Conservation (phyloP, 352 stramenopile species). For the Pythium chondricola region DNA sequence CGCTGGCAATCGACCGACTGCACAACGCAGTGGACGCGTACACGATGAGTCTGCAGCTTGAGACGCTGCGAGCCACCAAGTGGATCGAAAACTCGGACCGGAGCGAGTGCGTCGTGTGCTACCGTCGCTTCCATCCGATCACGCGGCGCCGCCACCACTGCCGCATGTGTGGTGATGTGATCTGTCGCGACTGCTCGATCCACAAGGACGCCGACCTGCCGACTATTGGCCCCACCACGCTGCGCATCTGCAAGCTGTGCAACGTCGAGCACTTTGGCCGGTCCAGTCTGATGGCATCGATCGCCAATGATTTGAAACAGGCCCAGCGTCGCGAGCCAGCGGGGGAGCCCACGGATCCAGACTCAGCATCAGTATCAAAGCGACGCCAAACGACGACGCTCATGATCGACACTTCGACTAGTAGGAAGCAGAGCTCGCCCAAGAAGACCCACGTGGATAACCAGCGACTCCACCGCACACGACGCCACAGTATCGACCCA, state of each 20-base stretch:
- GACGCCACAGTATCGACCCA: slow-evolving; percentile 9
- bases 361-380: slow-evolving; percentile 1
- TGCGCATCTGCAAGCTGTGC: slow-evolving; percentile 64
- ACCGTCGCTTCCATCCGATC: slow-evolving; percentile 58
- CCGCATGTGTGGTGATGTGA: slow-evolving; percentile 67
- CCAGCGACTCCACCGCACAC: not conserved
- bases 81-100: slow-evolving; percentile 57
- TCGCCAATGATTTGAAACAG: slow-evolving; percentile 13
- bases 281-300: slow-evolving; percentile 15
- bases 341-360: slow-evolving; percentile 7
- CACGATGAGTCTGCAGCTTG: slow-evolving; percentile 48
- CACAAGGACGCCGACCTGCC: slow-evolving; percentile 67
- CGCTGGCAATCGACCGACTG: slow-evolving; percentile 39
- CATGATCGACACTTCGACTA: slow-evolving; percentile 7
- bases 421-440: not conserved
- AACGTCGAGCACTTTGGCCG: slow-evolving; percentile 25
- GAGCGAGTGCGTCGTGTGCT: slow-evolving; percentile 55
- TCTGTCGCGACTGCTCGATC: slow-evolving; percentile 67
- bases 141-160: slow-evolving; percentile 67
- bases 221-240: slow-evolving; percentile 48
- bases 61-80: slow-evolving; percentile 37
- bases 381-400: slow-evolving; percentile 3
- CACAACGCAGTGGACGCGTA: slow-evolving; percentile 58
- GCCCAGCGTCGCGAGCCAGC: slow-evolving; percentile 9
- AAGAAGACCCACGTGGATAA: not conserved